phyloP scores from a whole-genome alignment of 352 stramenopile genomes.

The Saprolegnia parasitica region DNA sequence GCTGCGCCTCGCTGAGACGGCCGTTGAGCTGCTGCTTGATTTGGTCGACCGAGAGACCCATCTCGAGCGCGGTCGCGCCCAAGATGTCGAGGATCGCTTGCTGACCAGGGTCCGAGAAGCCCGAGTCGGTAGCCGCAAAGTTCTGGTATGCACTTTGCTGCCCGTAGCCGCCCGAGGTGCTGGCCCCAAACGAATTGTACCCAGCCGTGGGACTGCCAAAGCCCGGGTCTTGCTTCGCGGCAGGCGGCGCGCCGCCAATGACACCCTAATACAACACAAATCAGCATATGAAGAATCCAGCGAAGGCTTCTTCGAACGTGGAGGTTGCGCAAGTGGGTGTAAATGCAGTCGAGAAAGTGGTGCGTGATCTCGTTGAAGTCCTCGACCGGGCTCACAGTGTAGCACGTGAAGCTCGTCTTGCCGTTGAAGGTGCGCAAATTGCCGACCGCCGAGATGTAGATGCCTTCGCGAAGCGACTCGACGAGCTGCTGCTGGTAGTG shows the following conservation, averaged over 20 bases:
- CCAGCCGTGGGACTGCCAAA: background rate
- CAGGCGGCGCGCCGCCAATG: background rate
- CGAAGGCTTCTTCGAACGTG: constrained; percentile 6
- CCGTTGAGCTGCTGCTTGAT: constrained; percentile 59
- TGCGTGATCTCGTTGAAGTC: constrained; percentile 95
- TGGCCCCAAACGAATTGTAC: constrained; percentile 17
- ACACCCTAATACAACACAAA: constrained; percentile 7
- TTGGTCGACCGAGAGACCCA: constrained; percentile 75
- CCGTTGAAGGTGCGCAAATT: constrained; percentile 89
- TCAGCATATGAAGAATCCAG: constrained; percentile 6
- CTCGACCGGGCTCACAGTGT: constrained; percentile 75
- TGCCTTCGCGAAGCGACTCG: constrained; percentile 44
- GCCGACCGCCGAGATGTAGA: constrained; percentile 90
- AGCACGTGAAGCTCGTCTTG: constrained; percentile 82
- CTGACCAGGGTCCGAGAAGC: constrained; percentile 63
- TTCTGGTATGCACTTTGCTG: constrained; percentile 32
- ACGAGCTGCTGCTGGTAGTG: constrained; percentile 47
- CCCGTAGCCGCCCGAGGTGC: background rate
- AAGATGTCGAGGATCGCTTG: constrained; percentile 77
- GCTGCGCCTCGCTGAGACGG: constrained; percentile 58
- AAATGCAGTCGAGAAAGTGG: constrained; percentile 93
- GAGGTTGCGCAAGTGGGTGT: constrained; percentile 80
- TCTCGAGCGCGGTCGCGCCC: constrained; percentile 60
- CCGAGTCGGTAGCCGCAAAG: constrained; percentile 64
- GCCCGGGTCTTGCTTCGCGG: constrained; percentile 4